Evolutionary conservation across 2,329 filamentous ascomycete species (phyloP), one percentile per base, ranked within the genome.

Genomic region (Colletotrichum graminicola): DNA sequence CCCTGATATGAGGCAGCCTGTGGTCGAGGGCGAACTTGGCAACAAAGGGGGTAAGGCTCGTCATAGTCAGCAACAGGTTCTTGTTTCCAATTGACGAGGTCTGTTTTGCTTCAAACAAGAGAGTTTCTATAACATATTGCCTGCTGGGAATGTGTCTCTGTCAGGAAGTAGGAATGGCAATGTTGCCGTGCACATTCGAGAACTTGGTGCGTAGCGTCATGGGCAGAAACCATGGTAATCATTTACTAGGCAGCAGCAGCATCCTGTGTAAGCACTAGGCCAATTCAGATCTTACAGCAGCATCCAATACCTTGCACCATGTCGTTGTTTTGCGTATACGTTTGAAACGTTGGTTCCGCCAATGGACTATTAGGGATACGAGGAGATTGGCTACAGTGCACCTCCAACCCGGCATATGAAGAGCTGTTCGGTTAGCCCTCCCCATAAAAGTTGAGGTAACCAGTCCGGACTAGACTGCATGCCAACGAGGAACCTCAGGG

Each of bases 21-120:
- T 60, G 16, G 23, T 54, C 55, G 26, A 66, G 12, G 32, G 62
- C 52, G 14, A 69, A 65, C 12, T 36, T 57, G 11, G n/a, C 8
- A 18, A 57, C 4, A 39, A 14, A 12, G 7, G 34, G 14, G 7
- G 14, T 7, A 26, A 1, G 34, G 11, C 23, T 57, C 6, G 54
- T 5, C 54, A 57, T 57, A 5, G 8, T 36, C 16, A n/a, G n/a
- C 12, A 41, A 39, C 12, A 3, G 3, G 14, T 5, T 57, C 14
- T 39, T 41, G n/a, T 26, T 5, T 5, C 14, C n/a, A 57, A 26
- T 26, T 2, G 3, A 34, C 5, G 23, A 26, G 1, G 1, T 23
- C 21, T 14, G 7, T 39, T 52, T 26, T 18, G 12, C 34, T 56
- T 56, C 12, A 23, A 5, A 26, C 12, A n/a, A 10, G 6, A 26